A percentile compares a stretch with the other conserved stretches of the same genome.
phyloP scores from a whole-genome alignment of 1,284 basidiomycete species.

The Heterobasidion annosum region DNA sequence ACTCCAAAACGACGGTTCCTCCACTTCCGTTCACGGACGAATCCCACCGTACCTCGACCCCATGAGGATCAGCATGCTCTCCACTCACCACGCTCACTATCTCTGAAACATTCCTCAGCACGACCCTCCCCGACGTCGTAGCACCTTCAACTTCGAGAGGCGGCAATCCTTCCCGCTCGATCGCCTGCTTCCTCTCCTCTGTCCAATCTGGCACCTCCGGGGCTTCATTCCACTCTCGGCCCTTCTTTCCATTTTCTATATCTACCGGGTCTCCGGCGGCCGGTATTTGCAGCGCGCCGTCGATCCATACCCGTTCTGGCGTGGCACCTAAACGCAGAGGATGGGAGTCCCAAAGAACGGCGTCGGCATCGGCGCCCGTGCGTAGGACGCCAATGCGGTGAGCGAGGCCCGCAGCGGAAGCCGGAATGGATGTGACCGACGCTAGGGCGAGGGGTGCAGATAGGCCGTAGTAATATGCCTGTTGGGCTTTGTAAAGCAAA shows the following conservation, averaged over 20 bases:
- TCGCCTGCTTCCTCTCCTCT: too few relatives aligned
- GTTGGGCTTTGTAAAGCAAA: conserved; percentile 79
- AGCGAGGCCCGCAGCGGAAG: conserved; percentile 66
- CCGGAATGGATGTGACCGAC: conserved; percentile 75
- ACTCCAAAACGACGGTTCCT: too few relatives aligned
- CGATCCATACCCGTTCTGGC: conserved; percentile 69
- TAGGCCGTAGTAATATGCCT: conserved; percentile 19
- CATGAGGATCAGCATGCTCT: too few relatives aligned
- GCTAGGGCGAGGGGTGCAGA: conserved; percentile 32
- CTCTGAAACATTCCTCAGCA: conserved; percentile 52
- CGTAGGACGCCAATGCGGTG: conserved; percentile 77
- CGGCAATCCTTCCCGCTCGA: too few relatives aligned
- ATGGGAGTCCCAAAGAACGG: conserved; percentile 73
- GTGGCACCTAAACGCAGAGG: conserved; percentile 72
- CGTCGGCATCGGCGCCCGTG: conserved; percentile 46
- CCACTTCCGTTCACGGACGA: too few relatives aligned
- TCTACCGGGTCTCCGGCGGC: conserved; percentile 33
- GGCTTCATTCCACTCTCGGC: conserved; percentile 27
- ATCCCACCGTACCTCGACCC: too few relatives aligned
- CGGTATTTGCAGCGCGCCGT: conserved; percentile 59
- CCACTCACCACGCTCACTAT: conserved; percentile 24
- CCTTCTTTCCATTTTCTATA: conserved; percentile 18
- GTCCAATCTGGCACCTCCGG: too few relatives aligned
- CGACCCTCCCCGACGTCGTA: conserved; percentile 27
- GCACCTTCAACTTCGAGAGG: conserved; percentile 3